Evolutionary conservation across 495 filamentous ascomycete genomes (phyloP).

Genomic region (Physcia stellaris): DNA sequence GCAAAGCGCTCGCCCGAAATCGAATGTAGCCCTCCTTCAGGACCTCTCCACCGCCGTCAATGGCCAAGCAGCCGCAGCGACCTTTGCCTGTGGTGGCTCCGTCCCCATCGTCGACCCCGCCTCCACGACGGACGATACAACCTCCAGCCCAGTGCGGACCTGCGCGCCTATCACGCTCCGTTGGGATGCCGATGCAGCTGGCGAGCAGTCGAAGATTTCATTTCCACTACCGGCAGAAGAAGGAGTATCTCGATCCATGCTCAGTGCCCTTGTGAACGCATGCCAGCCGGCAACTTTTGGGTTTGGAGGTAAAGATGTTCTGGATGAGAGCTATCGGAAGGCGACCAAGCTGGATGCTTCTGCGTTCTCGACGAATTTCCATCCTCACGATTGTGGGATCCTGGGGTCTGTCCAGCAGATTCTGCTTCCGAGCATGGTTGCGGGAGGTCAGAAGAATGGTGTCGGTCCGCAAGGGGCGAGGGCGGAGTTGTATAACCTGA

Average conservation of each 20-base stretch:
- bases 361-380: constrained; percentile 33
- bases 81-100: background rate
- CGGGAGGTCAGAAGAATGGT: background rate
- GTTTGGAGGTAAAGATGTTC: constrained; percentile 20
- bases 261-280: background rate
- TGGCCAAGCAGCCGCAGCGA: background rate
- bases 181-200: no score
- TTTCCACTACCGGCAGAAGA: no score
- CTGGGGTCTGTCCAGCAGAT: constrained; percentile 32
- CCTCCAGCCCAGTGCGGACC: no score
- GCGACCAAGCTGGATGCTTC: constrained; percentile 32
- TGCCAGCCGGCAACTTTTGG: constrained; percentile 1
- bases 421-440: constrained; percentile 29
- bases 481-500: constrained; percentile 45
- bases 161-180: no score
- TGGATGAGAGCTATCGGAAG: constrained; percentile 35
- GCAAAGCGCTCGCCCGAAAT: no score
- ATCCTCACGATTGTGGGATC: constrained; percentile 38
- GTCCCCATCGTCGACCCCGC: background rate
- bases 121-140: no score
- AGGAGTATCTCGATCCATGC: no score
- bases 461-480: constrained; percentile 14
- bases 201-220: no score
- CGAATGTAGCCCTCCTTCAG: no score
- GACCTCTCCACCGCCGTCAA: background rate